Percentiles rank a stretch among this genome's conserved stretches.
Evolutionary conservation across 176 grass and related monocot species (phyloP).

Genomic region (Lolium multiflorum): DNA sequence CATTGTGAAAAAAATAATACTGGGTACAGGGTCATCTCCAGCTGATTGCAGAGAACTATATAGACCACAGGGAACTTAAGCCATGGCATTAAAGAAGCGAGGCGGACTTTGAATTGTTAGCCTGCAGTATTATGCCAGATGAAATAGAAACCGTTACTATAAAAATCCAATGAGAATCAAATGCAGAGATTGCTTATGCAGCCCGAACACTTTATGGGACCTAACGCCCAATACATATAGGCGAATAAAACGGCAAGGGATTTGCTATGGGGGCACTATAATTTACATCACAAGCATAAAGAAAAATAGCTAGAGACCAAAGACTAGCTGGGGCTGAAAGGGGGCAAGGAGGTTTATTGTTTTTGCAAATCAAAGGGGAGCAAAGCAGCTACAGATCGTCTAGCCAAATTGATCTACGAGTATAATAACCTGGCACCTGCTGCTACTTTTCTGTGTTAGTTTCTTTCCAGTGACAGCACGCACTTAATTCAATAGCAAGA

Average conservation of each 20-base stretch:
- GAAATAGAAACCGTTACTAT: background rate
- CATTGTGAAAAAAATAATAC: background rate
- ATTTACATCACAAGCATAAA: too few relatives aligned
- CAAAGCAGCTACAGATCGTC: background rate
- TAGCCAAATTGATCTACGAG: too few relatives aligned
- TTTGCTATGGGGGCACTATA: too few relatives aligned
- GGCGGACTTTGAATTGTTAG: background rate
- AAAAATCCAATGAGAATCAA: background rate
- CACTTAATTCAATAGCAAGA: background rate
- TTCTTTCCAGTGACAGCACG: background rate
- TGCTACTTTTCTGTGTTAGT: too few relatives aligned
- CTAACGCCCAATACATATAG: background rate
- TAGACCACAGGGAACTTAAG: too few relatives aligned
- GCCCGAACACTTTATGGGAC: background rate
- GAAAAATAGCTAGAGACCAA: too few relatives aligned
- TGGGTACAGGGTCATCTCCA: background rate
- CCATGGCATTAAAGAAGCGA: too few relatives aligned
- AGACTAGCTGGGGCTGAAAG: background rate
- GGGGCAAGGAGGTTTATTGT: background rate
- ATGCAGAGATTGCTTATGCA: background rate
- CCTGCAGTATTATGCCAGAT: background rate
- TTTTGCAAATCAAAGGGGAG: too few relatives aligned
- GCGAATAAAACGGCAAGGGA: background rate
- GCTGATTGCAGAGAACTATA: background rate
- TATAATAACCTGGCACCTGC: too few relatives aligned